Conservation (phyloP, 2,329 filamentous ascomycete genomes). For the Colletotrichum higginsianum region DNA sequence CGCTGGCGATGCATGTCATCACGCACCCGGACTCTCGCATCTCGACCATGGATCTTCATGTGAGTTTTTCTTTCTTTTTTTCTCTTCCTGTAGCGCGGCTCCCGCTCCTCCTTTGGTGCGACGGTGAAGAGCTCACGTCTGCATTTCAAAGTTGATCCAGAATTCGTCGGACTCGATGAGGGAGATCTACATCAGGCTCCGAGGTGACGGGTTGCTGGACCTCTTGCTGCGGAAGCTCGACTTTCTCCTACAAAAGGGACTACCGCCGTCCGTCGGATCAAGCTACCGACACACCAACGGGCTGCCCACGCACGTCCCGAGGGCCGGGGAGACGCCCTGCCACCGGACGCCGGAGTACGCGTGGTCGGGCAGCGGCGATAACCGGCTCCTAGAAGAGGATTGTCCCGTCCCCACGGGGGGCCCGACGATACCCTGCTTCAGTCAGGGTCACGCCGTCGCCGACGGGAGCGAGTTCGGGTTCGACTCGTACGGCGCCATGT, state of each 20-base stretch:
- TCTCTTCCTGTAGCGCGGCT: too few species aligned
- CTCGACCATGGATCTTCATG: constrained; percentile 36
- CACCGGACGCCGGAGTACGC: background rate
- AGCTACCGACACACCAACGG: background rate
- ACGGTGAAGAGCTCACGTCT: background rate
- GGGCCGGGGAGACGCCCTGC: background rate
- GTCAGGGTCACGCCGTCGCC: background rate
- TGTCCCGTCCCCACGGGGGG: background rate
- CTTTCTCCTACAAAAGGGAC: background rate
- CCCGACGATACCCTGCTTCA: constrained; percentile 6
- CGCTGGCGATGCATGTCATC: constrained; percentile 16
- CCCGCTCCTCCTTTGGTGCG: background rate
- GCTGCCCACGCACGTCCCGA: background rate
- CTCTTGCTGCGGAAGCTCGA: constrained; percentile 31
- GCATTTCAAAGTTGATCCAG: background rate
- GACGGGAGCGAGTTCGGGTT: constrained; percentile 2
- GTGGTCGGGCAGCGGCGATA: background rate
- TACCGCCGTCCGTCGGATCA: background rate
- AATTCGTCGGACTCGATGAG: constrained; percentile 24
- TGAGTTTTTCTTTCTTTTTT: background rate
- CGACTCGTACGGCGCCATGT: constrained; percentile 8
- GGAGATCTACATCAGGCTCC: constrained; percentile 19
- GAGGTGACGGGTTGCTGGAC: constrained; percentile 5
- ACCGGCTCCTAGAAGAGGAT: background rate
- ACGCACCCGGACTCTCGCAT: constrained; percentile 33